Conservation (phyloP, 192 early-diverging fungal genomes). For the Podila minutissima region DNA sequence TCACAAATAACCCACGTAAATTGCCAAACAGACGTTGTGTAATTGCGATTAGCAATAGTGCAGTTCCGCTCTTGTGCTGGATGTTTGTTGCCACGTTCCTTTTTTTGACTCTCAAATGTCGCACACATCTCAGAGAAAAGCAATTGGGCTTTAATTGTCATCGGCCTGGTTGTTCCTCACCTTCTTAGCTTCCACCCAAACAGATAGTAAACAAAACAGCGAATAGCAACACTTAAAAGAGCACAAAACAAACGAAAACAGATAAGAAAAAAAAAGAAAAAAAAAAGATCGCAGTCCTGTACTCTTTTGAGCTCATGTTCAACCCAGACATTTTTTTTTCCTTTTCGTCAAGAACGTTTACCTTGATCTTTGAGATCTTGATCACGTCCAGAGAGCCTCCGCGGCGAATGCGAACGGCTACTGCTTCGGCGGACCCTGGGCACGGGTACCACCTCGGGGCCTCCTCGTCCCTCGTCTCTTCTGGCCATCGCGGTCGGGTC, state of each 20-base stretch:
- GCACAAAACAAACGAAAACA: constrained; percentile 3
- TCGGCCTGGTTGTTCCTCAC: not conserved
- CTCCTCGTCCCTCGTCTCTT: no score
- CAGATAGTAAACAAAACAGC: no score
- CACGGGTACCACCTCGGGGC: not conserved
- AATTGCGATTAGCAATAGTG: no score
- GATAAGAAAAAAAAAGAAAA: not conserved
- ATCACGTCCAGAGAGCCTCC: constrained; percentile 13
- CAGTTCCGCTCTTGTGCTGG: no score
- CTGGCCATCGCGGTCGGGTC: constrained; percentile 25
- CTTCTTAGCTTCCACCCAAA: not conserved
- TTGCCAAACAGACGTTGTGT: no score
- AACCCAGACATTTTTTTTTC: not conserved
- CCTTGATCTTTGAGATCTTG: constrained; percentile 1
- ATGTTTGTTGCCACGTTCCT: not conserved
- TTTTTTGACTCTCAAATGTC: not conserved
- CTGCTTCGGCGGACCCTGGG: not conserved
- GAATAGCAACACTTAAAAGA: not conserved
- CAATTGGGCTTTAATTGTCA: constrained; percentile 2
- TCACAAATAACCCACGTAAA: no score
- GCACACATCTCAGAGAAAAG: not conserved
- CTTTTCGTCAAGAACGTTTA: not conserved
- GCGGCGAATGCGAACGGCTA: not conserved
- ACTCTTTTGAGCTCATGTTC: no score
- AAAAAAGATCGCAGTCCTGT: no score